These are phyloP conservation scores for Strigomonas culicis DNA, from an alignment of 208 protist species.

Conservation along the genomic window DNA sequence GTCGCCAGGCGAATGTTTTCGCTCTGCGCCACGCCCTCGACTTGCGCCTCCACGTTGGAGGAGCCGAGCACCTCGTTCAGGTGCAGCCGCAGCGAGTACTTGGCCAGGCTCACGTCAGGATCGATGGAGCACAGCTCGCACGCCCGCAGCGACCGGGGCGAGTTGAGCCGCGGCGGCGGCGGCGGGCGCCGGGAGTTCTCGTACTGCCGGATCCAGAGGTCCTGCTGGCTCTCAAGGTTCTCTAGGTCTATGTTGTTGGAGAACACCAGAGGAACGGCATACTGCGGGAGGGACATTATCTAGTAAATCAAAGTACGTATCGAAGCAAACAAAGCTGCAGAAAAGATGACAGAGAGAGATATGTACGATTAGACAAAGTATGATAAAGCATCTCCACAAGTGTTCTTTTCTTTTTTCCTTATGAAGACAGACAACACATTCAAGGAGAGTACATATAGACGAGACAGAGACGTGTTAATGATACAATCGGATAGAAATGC, in stretches of 20 bases:
- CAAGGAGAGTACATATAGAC: background rate
- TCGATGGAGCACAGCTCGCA: constrained; percentile 29
- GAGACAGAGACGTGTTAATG: background rate
- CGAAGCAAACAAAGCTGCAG: background rate
- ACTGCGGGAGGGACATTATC: background rate
- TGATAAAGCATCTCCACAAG: background rate
- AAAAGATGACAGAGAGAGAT: background rate
- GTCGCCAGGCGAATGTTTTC: constrained; percentile 13
- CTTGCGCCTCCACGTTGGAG: constrained; percentile 9
- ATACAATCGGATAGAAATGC: no score
- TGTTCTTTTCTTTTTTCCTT: no score
- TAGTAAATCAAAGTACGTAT: background rate
- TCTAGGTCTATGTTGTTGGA: constrained; percentile 30
- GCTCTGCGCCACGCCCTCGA: constrained; percentile 16
- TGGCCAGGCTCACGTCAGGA: constrained; percentile 23
- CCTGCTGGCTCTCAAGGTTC: constrained; percentile 53
- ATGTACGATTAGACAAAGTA: background rate
- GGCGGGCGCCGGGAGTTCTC: constrained; percentile 25
- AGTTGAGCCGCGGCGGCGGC: constrained; percentile 46
- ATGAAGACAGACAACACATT: no score
- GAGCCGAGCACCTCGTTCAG: constrained; percentile 35
- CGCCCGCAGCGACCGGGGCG: constrained; percentile 50
- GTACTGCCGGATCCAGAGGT: constrained; percentile 39
- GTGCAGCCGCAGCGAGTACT: constrained; percentile 52
- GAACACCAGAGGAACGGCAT: background rate